Evolutionary conservation across 169 alveolate genomes (phyloP), one percentile per base, ranked within the genome.

Genomic region (Plasmodium cynomolgi): DNA sequence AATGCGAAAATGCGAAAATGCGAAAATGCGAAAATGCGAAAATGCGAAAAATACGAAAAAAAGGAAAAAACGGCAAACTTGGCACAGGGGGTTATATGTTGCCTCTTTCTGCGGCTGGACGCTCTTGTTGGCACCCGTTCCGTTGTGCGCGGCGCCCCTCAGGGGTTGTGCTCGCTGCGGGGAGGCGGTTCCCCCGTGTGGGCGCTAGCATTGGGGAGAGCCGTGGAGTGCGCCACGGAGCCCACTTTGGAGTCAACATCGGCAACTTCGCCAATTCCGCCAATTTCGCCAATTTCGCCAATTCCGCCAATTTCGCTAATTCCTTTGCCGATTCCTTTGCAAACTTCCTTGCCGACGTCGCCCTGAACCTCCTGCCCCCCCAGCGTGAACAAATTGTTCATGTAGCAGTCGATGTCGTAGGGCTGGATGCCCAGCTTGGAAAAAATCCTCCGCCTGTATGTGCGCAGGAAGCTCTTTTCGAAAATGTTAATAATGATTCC

Each of bases 401-500:
- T 90, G 50, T 90, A 90, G 23, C 94, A 90, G 44, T 90, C 91
- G 29, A 90, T 33, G 73, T 90, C 94, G 74, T 37, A 90, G 1
- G 56, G 77, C 2, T 90, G 41, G 13, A 90, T 11, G 77, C 83
- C 74, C 83, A 90, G 39, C 39, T 80, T 90, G 5, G 72, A 80
- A 34, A 90, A 90, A n/a, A 90, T 90, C 54, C 50, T 37, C 37
- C 77, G 29, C 6, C 17, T 62, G 34, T 90, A 90, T 23, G 26
- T 90, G 71, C 91, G 54, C 54, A 54, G 81, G 20, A 62, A 58
- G 44, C 83, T 72, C 56, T 68, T 39, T 37, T 90, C 94, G 50
- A 90, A 90, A 33, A 90, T 90, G 44, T 90, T 90, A 37, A 90
- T 80, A 8, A 90, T 71, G 33, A 86, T 82, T 13, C 94, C 94